Base-by-base conservation (phyloP, 2,329 filamentous ascomycete species). In the Penicillium polonicum region DNA sequence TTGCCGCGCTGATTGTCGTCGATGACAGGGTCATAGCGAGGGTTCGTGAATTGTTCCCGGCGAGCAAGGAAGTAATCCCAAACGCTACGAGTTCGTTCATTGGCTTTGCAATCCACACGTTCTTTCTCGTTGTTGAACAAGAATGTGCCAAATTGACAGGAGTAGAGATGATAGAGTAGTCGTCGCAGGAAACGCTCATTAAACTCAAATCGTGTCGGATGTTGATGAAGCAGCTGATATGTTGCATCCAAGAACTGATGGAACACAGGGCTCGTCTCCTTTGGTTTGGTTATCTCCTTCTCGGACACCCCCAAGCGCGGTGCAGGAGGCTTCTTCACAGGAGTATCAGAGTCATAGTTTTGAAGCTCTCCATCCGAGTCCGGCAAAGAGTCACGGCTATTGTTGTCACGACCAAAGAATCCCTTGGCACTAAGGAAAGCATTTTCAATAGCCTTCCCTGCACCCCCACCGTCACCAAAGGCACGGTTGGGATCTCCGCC, bases 211-310 rank as follows among this genome's bases (percentile, higher is more conserved):
- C 92, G 88, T 7, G 86, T 89, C 0, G 92, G 92, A 67, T 93
- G 82, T 72, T 97, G 94, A 60, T 90, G 83, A 25, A 96, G 78
- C 29, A 99, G 81, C 73, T 99, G 94, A 71, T 94, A 97, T 1
- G 91, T 91, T 38, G 91, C 92, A 70, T 97, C 94, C 10, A 99
- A 83, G 75, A 97, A 99, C 71, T 99, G 94, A 68, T 99, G 94
- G 75, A 99, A 99, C 25, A 99, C 90, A 0, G 94, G 94, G 59
- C 92, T 95, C 35, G 95, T 89, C 78, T 97, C 94, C 65, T 91
- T 94, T n/a, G 88, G 86, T 53, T 76, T 76, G 0, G 92, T 97
- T 10, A 87, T 83, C 65, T 91, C 86, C 63, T 84, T 83, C 56
- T 87, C 83, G 43, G 81, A 78, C 33, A 70, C 67, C 27, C 68